Conservation (phyloP, 2,329 filamentous ascomycete genomes). For the Nigrospora oryzae region DNA sequence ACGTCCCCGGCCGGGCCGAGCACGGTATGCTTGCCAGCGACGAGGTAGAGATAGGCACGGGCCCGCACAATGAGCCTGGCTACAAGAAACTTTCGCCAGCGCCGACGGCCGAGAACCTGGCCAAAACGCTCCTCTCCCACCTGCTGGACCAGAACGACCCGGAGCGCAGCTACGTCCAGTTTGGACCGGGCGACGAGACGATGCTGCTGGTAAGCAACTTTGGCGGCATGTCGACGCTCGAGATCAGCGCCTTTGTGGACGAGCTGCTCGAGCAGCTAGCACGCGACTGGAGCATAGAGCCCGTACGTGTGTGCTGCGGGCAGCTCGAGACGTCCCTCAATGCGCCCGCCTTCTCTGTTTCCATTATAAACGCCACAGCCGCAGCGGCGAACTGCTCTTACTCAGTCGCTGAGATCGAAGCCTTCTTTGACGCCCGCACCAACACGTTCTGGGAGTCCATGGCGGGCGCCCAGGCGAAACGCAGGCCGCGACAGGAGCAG, state of each 20-base stretch:
- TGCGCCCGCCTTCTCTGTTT: conserved; percentile 62
- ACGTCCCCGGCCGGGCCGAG: conserved; percentile 44
- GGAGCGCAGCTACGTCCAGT: conserved; percentile 40
- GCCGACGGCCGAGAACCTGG: conserved; percentile 37
- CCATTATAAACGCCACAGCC: conserved; percentile 50
- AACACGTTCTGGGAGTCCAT: conserved; percentile 48
- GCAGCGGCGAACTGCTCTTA: conserved; percentile 35
- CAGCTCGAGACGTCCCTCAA: conserved; percentile 66
- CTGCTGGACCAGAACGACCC: conserved; percentile 49
- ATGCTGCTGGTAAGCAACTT: conserved; percentile 51
- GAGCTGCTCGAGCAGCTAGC: conserved; percentile 43
- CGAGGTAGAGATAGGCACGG: conserved; percentile 56
- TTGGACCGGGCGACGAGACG: conserved; percentile 35
- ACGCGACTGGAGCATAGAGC: conserved; percentile 36
- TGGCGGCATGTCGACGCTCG: conserved; percentile 48
- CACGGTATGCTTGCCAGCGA: conserved; percentile 37
- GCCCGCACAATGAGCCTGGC: conserved; percentile 59
- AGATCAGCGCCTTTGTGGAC: conserved; percentile 45
- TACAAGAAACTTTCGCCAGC: conserved; percentile 46
- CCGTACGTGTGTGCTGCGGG: conserved; percentile 49
- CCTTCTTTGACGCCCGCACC: conserved; percentile 56
- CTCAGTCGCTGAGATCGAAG: conserved; percentile 45
- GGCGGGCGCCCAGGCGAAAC: conserved; percentile 33
- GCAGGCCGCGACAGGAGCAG: conserved; percentile 29
- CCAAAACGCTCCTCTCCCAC: conserved; percentile 50